Conservation (phyloP, 139 green algal species). For the Coelastrella sp. region DNA sequence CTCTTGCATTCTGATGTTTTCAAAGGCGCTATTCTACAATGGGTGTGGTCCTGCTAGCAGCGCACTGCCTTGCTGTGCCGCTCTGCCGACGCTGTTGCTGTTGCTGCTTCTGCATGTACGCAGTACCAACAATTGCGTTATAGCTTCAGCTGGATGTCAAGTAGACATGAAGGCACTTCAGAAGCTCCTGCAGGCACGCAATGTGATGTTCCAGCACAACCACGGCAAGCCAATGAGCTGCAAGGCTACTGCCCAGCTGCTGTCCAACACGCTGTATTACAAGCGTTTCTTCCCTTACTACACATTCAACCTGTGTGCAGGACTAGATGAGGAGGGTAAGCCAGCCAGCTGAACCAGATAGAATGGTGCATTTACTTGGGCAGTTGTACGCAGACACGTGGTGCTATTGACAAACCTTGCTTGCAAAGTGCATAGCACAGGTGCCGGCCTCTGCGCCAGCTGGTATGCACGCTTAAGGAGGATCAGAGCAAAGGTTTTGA, state of each 20-base stretch:
- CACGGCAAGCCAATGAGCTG: conserved; percentile 91
- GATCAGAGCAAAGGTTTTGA: too few species aligned
- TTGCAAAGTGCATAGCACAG: too few species aligned
- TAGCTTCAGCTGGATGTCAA: conserved; percentile 93
- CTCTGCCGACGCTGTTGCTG: background rate
- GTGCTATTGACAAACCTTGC: background rate
- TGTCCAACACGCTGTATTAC: conserved; percentile 97
- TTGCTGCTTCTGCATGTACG: background rate
- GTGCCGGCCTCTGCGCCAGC: too few species aligned
- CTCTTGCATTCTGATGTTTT: too few species aligned
- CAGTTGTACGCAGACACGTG: background rate
- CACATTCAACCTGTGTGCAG: conserved; percentile 97
- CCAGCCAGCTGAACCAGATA: background rate
- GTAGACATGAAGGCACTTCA: conserved; percentile 92
- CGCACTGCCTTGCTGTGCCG: background rate
- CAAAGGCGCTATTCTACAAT: too few species aligned
- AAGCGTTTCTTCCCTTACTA: conserved; percentile 99
- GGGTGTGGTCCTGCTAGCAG: background rate
- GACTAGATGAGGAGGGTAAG: conserved; percentile 93
- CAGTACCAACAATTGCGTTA: conserved; percentile 87
- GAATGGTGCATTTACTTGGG: background rate
- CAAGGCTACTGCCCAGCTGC: conserved; percentile 91
- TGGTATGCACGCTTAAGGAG: too few species aligned
- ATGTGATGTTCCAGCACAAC: conserved; percentile 93
- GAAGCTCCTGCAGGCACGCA: conserved; percentile 84